Conservation (phyloP, 2,329 filamentous ascomycete genomes). For the Podosphaera fusca region DNA sequence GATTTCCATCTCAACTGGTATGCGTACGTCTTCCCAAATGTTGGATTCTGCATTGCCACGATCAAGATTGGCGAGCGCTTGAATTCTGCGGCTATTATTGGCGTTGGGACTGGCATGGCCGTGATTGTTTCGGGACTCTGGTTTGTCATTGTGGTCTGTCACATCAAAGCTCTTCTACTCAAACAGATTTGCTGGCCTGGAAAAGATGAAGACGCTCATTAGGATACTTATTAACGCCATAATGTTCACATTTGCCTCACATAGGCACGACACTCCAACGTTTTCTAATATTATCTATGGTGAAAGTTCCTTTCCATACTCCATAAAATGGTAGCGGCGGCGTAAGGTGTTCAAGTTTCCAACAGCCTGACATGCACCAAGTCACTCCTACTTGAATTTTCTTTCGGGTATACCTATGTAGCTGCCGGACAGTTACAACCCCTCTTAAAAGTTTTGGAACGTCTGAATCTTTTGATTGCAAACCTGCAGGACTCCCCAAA, state of each 20-base stretch:
- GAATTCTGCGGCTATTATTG: conserved; percentile 21
- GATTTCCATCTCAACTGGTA: conserved; percentile 39
- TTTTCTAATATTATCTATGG: too few species aligned
- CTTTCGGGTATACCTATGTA: background rate
- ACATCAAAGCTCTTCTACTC: conserved; percentile 14
- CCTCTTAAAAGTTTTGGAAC: background rate
- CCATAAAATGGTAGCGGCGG: too few species aligned
- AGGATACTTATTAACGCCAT: background rate
- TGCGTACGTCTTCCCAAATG: conserved; percentile 39
- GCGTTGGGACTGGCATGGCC: conserved; percentile 27
- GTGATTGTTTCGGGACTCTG: conserved; percentile 18
- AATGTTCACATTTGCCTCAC: too few species aligned
- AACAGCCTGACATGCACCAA: too few species aligned
- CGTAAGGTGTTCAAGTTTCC: too few species aligned
- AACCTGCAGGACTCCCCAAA: background rate
- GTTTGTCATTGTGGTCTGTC: conserved; percentile 11
- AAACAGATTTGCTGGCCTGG: conserved; percentile 17
- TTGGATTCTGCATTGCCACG: conserved; percentile 32
- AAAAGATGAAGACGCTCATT: conserved; percentile 14
- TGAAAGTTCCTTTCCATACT: too few species aligned
- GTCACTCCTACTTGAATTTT: too few species aligned
- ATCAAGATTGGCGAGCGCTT: conserved; percentile 29
- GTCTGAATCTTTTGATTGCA: background rate
- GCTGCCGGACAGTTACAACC: background rate
- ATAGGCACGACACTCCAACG: too few species aligned